A percentile compares a stretch with the other conserved stretches of the same genome.
Conservation (phyloP, 345 rosid genomes). For the Viola odorata region DNA sequence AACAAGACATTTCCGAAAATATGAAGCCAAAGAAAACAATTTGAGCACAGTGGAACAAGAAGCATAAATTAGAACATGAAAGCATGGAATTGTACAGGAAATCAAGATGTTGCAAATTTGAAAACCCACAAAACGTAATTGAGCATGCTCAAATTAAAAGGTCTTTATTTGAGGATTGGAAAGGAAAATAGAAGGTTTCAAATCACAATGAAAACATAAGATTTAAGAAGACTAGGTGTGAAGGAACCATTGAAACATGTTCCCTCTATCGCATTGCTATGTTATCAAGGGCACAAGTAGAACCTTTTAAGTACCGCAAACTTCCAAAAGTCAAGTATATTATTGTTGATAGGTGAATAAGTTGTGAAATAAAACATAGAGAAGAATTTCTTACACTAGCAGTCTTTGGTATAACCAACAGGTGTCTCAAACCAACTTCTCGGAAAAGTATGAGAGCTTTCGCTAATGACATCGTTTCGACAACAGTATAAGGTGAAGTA, state of each 20-base stretch:
- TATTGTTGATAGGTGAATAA: neutral
- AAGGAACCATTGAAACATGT: neutral
- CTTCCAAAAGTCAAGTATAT: neutral
- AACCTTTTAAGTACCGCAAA: neutral
- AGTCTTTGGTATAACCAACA: constrained; percentile 72
- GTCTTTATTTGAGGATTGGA: neutral
- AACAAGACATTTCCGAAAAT: too few relatives aligned
- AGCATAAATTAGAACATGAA: too few relatives aligned
- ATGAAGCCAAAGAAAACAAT: too few relatives aligned
- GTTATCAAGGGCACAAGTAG: neutral
- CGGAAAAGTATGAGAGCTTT: constrained; percentile 83
- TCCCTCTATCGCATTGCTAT: too few relatives aligned
- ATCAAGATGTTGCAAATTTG: neutral
- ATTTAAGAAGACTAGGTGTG: neutral
- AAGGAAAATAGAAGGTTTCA: neutral
- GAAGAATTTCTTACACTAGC: constrained; percentile 45
- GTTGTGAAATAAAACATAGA: constrained; percentile 6
- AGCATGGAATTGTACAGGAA: too few relatives aligned
- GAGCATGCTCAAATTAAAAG: neutral
- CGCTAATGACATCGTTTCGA: constrained; percentile 91
- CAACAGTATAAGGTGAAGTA: constrained; percentile 88
- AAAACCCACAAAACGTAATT: neutral
- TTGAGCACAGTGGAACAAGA: too few relatives aligned
- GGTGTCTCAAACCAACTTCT: constrained; percentile 81
- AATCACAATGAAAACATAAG: neutral